Percentiles rank a stretch among this genome's conserved stretches.
phyloP scores from a whole-genome alignment of 2,329 filamentous ascomycete species.

The Ophiostoma quercus region DNA sequence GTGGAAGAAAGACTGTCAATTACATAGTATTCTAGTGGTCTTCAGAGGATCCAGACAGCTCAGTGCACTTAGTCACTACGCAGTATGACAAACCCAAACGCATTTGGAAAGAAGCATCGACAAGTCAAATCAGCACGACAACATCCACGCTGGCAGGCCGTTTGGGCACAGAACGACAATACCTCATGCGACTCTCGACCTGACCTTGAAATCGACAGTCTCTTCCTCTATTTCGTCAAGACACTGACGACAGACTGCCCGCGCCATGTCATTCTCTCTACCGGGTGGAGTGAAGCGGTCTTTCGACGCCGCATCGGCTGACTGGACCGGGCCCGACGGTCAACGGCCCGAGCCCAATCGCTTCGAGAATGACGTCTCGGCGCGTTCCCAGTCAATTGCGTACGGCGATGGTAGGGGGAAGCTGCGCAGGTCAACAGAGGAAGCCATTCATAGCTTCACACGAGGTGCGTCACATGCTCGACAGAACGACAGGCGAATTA shows the following conservation, averaged over 20 bases:
- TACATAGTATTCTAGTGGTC: neutral
- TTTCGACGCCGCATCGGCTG: constrained; percentile 16
- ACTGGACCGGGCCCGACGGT: constrained; percentile 12
- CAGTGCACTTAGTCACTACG: neutral
- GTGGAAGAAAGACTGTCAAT: neutral
- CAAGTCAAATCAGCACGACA: neutral
- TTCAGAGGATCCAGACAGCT: neutral
- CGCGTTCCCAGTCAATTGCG: neutral
- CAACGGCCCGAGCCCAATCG: neutral
- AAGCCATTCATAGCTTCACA: neutral
- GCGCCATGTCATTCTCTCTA: constrained; percentile 9
- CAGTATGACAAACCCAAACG: neutral
- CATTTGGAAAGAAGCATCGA: neutral
- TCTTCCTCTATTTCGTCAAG: neutral
- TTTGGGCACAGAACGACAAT: neutral
- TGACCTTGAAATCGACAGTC: neutral
- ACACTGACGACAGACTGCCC: neutral
- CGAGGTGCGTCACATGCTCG: neutral
- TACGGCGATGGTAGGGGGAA: neutral
- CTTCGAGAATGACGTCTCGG: neutral
- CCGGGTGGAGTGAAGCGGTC: constrained; percentile 18
- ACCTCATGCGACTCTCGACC: neutral
- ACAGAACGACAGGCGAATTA: neutral
- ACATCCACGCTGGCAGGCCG: neutral
- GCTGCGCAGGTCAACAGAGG: neutral